Evolutionary conservation across 176 grass and related monocot genomes (phyloP).

Genomic region (Pharus latifolius): DNA sequence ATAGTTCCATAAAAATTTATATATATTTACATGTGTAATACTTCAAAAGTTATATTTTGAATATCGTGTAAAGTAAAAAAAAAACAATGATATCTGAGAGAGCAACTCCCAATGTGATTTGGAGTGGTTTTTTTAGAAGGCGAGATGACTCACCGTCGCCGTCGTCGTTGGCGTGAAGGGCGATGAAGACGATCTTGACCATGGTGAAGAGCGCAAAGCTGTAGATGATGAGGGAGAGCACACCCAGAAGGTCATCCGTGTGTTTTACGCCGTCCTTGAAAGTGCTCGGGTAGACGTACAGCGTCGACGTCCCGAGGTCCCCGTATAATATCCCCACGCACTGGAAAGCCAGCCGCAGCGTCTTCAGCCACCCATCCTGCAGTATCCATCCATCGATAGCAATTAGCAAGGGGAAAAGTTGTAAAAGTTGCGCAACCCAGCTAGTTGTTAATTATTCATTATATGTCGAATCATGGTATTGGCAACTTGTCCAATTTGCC

Average conservation of each 20-base stretch:
- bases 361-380: slow-evolving; percentile 41
- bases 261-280: slow-evolving; percentile 30
- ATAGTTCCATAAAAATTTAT: no score
- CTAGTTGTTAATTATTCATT: no score
- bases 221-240: slow-evolving; percentile 60
- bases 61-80: no score
- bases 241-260: slow-evolving; percentile 40
- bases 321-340: slow-evolving; percentile 55
- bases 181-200: slow-evolving; percentile 57
- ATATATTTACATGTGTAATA: no score
- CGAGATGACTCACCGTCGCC: slow-evolving; percentile 34
- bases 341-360: slow-evolving; percentile 46
- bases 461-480: background rate
- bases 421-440: no score
- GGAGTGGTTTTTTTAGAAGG: no score
- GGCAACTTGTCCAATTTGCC: no score
- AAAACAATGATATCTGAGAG: no score
- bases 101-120: no score
- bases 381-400: background rate
- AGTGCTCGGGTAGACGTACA: slow-evolving; percentile 60
- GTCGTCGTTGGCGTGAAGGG: slow-evolving; percentile 55
- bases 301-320: slow-evolving; percentile 54
- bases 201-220: slow-evolving; percentile 50
- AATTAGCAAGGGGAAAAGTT: no score
- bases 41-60: no score